phyloP scores from a whole-genome alignment of 192 early-diverging fungal genomes.

The Coemansia sp. region DNA sequence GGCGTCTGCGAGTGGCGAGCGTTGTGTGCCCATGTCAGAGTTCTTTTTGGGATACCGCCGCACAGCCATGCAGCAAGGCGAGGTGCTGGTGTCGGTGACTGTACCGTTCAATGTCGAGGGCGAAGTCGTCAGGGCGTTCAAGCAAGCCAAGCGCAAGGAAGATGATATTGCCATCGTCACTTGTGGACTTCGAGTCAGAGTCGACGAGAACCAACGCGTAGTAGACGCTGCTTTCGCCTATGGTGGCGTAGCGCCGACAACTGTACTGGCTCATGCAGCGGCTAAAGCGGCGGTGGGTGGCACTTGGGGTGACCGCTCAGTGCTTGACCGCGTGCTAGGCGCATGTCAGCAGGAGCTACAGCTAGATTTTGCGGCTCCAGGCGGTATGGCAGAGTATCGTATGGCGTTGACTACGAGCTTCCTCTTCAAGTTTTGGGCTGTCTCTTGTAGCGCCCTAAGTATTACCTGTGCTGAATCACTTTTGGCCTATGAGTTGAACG shows the following conservation, averaged over 20 bases:
- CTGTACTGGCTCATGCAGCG: constrained; percentile 60
- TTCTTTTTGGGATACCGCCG: constrained; percentile 87
- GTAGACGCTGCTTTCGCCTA: constrained; percentile 73
- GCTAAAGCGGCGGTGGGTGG: constrained; percentile 55
- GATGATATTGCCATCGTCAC: constrained; percentile 91
- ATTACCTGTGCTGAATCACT: constrained; percentile 16
- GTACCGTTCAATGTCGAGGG: constrained; percentile 64
- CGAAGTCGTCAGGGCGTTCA: constrained; percentile 75
- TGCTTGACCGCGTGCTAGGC: constrained; percentile 53
- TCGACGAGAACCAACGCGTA: constrained; percentile 50
- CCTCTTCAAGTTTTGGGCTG: constrained; percentile 69
- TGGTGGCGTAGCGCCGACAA: constrained; percentile 79
- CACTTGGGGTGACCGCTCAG: constrained; percentile 58
- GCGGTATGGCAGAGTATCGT: constrained; percentile 74
- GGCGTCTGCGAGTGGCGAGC: constrained; percentile 50
- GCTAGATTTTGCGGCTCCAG: constrained; percentile 59
- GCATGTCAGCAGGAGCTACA: constrained; percentile 43
- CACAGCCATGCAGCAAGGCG: constrained; percentile 65
- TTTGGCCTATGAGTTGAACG: constrained; percentile 15
- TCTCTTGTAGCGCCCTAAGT: constrained; percentile 21
- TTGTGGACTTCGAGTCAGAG: constrained; percentile 63
- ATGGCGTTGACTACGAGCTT: constrained; percentile 63
- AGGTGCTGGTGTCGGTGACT: constrained; percentile 66
- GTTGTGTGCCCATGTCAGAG: constrained; percentile 60
- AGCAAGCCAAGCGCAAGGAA: constrained; percentile 86